These are phyloP conservation scores for Centaurea solstitialis DNA, from an alignment of 129 eudicot species.

Conservation along the genomic window DNA sequence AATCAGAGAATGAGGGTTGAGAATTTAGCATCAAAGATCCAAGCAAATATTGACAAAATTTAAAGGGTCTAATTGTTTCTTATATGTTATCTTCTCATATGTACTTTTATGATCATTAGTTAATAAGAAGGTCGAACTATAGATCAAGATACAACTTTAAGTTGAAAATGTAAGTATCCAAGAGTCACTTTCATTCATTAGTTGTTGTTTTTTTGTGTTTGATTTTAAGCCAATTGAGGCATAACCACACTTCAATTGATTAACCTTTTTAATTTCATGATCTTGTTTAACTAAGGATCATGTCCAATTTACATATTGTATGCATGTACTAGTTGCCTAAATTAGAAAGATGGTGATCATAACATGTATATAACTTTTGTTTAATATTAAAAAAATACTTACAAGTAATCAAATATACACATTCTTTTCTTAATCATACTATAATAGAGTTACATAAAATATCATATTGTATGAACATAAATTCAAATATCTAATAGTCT, in stretches of 20 bases:
- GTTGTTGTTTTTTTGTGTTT: neutral
- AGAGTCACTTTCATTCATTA: neutral
- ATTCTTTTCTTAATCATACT: neutral
- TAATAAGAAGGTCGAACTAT: constrained; percentile 26
- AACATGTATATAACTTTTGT: neutral
- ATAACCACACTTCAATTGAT: neutral
- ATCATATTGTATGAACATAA: no score
- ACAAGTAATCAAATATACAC: neutral
- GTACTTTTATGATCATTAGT: constrained; percentile 8
- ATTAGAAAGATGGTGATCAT: neutral
- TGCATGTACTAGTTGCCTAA: neutral
- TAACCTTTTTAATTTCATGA: neutral
- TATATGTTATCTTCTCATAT: constrained; percentile 8
- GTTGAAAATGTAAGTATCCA: constrained; percentile 7
- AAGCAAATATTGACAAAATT: neutral
- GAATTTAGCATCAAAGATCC: constrained; percentile 2
- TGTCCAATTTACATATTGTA: neutral
- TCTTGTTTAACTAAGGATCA: neutral
- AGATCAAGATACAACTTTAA: constrained; percentile 22
- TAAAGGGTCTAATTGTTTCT: neutral
- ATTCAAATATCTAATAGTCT: no score
- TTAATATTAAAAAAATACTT: neutral
- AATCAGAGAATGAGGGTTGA: constrained; percentile 15
- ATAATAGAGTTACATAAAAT: neutral
- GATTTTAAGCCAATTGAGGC: neutral